Conservation (phyloP, 495 filamentous ascomycete genomes). For the Lophium mytilinum region DNA sequence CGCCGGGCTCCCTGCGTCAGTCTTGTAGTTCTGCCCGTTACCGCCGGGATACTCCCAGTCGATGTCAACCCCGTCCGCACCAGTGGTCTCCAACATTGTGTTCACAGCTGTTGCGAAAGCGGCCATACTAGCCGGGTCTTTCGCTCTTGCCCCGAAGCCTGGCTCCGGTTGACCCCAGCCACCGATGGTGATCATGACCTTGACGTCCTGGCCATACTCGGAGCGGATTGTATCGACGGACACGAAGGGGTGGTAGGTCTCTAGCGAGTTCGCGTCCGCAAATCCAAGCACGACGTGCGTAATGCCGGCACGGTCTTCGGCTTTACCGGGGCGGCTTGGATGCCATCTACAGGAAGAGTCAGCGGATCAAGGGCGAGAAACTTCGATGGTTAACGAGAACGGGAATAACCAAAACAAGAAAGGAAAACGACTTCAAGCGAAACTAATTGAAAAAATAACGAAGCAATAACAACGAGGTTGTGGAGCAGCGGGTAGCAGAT, state of each 20-base stretch:
- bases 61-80: constrained; percentile 40
- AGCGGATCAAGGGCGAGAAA: neutral
- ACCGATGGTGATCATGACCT: constrained; percentile 60
- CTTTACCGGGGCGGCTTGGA: constrained; percentile 2
- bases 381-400: no score
- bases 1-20: constrained; percentile 52
- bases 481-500: no score
- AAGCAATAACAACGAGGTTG: no score
- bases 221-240: constrained; percentile 9
- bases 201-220: constrained; percentile 12
- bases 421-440: no score
- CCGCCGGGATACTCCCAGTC: constrained; percentile 81
- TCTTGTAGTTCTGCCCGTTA: constrained; percentile 69
- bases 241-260: constrained; percentile 4
- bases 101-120: constrained; percentile 58
- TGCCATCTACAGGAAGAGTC: constrained; percentile 14
- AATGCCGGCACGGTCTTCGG: constrained; percentile 11
- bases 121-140: constrained; percentile 42
- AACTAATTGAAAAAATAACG: neutral
- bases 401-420: no score
- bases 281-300: constrained; percentile 18
- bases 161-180: constrained; percentile 59
- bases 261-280: constrained; percentile 5
- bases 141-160: constrained; percentile 53
- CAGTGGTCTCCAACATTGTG: constrained; percentile 51